These are phyloP conservation scores for Candolleomyces eurysporus DNA, from an alignment of 768 basidiomycete genomes.

Conservation along the genomic window DNA sequence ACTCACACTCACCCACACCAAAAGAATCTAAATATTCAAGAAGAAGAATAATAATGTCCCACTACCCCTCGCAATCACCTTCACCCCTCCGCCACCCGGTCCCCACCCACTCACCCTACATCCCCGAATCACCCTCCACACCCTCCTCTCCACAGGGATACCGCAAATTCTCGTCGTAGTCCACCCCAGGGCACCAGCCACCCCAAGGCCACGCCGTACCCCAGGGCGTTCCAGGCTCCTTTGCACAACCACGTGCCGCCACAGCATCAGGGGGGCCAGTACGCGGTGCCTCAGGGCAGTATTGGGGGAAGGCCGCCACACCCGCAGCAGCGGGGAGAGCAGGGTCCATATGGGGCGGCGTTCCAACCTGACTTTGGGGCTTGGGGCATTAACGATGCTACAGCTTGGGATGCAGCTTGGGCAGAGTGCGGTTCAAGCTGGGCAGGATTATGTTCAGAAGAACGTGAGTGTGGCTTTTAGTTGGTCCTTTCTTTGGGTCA, in stretches of 20 bases:
- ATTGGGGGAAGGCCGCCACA: conserved; percentile 26
- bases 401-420: conserved; percentile 97
- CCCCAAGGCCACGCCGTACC: too few relatives aligned
- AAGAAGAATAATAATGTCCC: too few relatives aligned
- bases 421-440: conserved; percentile 85
- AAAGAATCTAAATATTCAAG: too few relatives aligned
- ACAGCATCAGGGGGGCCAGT: conserved; percentile 3
- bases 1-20: too few relatives aligned
- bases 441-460: conserved; percentile 93
- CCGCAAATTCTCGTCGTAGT: too few relatives aligned
- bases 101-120: too few relatives aligned
- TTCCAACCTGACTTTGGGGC: conserved; percentile 53
- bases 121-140: too few relatives aligned
- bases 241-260: conserved; percentile 37
- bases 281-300: conserved; percentile 13
- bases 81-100: too few relatives aligned
- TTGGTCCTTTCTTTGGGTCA: conserved; percentile 9
- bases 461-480: conserved; percentile 58
- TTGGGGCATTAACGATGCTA: conserved; percentile 89
- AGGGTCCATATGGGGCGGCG: neutral
- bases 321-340: conserved; percentile 21
- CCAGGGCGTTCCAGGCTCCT: conserved; percentile 39
- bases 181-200: too few relatives aligned
- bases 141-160: too few relatives aligned
- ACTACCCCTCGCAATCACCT: too few relatives aligned